Percentiles rank a stretch among this genome's conserved stretches.
phyloP scores from a whole-genome alignment of 2,329 filamentous ascomycete genomes.

The Fonsecaea nubica region DNA sequence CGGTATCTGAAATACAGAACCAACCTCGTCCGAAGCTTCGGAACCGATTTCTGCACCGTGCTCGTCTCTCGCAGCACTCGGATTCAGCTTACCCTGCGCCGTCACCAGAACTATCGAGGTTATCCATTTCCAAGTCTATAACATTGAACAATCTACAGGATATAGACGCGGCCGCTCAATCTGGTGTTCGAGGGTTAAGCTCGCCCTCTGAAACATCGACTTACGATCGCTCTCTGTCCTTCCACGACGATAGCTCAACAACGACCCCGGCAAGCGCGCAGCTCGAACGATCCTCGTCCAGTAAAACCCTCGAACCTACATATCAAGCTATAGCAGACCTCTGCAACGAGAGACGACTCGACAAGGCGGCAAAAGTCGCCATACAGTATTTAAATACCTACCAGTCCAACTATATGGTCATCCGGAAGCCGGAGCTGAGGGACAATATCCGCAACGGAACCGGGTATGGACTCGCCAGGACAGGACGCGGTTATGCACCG shows the following conservation, averaged over 20 bases:
- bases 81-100: conserved; percentile 15
- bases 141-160: conserved; percentile 24
- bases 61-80: conserved; percentile 24
- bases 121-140: conserved; percentile 24
- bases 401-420: conserved; percentile 33
- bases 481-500: conserved; percentile 35
- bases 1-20: neutral
- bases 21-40: conserved; percentile 19
- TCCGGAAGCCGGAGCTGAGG: conserved; percentile 32
- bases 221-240: conserved; percentile 21
- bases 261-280: conserved; percentile 20
- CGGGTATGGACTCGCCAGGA: conserved; percentile 30
- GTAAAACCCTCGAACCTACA: conserved; percentile 28
- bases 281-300: conserved; percentile 27
- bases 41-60: conserved; percentile 23
- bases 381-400: conserved; percentile 35
- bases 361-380: conserved; percentile 32
- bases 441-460: conserved; percentile 35
- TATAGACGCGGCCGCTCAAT: conserved; percentile 5
- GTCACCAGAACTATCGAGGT: conserved; percentile 14
- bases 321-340: conserved; percentile 32
- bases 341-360: conserved; percentile 28
- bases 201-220: conserved; percentile 34
- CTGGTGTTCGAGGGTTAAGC: conserved; percentile 20
- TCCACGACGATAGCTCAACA: conserved; percentile 28